Conservation (phyloP, 2,329 filamentous ascomycete genomes). For the Scedosporium dehoogii region DNA sequence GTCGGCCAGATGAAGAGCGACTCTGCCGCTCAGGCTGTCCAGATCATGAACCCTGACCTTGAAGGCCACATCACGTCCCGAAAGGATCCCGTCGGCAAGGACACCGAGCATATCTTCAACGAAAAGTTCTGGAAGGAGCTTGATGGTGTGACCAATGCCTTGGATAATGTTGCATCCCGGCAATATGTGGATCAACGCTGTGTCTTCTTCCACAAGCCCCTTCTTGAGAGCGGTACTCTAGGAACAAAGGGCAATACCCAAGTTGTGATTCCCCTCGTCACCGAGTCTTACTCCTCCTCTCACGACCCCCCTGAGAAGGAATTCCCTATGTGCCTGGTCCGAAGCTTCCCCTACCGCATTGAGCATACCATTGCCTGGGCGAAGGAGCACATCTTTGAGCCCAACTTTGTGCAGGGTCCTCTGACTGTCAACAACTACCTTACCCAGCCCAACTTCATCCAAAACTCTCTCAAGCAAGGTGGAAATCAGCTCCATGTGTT, state of each 20-base stretch:
- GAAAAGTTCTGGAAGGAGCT: constrained; percentile 82
- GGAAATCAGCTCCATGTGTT: constrained; percentile 92
- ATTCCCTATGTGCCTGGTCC: constrained; percentile 96
- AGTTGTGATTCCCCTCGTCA: constrained; percentile 81
- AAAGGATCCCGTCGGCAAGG: constrained; percentile 80
- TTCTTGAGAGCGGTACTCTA: constrained; percentile 94
- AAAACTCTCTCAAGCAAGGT: constrained; percentile 78
- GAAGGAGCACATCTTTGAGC: constrained; percentile 83
- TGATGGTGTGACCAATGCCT: constrained; percentile 89
- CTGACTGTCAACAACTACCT: constrained; percentile 93
- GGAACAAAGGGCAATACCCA: constrained; percentile 98
- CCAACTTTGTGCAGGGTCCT: constrained; percentile 83
- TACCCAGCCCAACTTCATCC: constrained; percentile 82
- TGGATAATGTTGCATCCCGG: constrained; percentile 95
- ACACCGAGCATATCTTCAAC: constrained; percentile 91
- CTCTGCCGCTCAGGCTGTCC: constrained; percentile 78
- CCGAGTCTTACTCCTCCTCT: constrained; percentile 90
- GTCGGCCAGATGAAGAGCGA: constrained; percentile 97
- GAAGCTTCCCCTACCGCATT: constrained; percentile 96
- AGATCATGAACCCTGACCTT: constrained; percentile 91
- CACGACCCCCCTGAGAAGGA: constrained; percentile 97
- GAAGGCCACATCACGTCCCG: constrained; percentile 74
- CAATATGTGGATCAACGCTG: constrained; percentile 95
- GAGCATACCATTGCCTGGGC: constrained; percentile 99
- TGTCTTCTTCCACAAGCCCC: constrained; percentile 95